Conservation (phyloP, 2,329 filamentous ascomycete species). For the Pochonia chlamydosporia region DNA sequence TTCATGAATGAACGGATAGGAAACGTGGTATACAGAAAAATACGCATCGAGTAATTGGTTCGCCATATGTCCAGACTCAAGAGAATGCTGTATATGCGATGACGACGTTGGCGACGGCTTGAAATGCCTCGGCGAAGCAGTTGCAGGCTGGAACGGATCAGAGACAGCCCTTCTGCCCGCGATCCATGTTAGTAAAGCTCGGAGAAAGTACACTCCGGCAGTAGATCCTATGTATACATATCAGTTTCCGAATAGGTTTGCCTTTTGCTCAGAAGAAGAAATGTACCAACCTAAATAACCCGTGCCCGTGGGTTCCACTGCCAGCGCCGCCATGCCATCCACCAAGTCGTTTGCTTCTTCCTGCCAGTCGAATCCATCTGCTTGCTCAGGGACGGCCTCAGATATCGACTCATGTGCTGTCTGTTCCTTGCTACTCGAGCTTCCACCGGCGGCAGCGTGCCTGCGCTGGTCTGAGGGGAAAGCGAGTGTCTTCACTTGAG, state of each 20-base stretch:
- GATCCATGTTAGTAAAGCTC: conserved; percentile 20
- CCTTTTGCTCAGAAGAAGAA: not conserved
- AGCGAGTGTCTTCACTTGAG: not conserved
- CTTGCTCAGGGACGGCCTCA: conserved; percentile 21
- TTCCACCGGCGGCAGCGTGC: not conserved
- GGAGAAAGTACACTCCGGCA: conserved; percentile 23
- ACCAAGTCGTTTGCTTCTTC: conserved; percentile 24
- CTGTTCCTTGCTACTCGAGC: not conserved
- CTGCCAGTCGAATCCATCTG: conserved; percentile 26
- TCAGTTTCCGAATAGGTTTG: not conserved
- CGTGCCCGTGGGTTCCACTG: conserved; percentile 27
- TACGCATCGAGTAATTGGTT: conserved; percentile 29
- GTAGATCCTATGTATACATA: conserved; percentile 16
- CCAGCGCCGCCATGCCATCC: conserved; percentile 30
- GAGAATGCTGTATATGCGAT: conserved; percentile 12
- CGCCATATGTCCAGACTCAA: conserved; percentile 20
- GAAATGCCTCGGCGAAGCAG: not conserved
- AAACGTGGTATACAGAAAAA: conserved; percentile 37
- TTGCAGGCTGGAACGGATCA: not conserved
- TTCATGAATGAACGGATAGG: conserved; percentile 41
- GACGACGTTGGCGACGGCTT: not conserved
- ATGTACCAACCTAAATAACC: conserved; percentile 22
- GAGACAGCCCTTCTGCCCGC: conserved; percentile 8
- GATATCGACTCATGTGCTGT: conserved; percentile 15
- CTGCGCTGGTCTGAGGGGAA: not conserved